These are phyloP conservation scores for Orbilia ellipsospora DNA, from an alignment of 2,329 filamentous ascomycete genomes.

Conservation along the genomic window DNA sequence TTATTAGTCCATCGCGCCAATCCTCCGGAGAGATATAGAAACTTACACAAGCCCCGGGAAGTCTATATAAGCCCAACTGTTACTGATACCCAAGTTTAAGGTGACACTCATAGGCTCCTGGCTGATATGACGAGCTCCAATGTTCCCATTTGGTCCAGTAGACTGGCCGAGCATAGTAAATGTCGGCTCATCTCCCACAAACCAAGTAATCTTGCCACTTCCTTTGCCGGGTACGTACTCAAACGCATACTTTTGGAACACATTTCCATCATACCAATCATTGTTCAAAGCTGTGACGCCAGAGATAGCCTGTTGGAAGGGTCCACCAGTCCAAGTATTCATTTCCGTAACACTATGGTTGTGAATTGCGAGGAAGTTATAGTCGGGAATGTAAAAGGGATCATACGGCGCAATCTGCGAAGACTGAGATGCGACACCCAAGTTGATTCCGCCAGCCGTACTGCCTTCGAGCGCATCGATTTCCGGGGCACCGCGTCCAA, in stretches of 20 bases:
- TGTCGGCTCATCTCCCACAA: conserved; percentile 72
- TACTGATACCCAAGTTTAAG: conserved; percentile 76
- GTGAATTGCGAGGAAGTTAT: conserved; percentile 73
- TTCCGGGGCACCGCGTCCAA: conserved; percentile 75
- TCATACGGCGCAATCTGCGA: conserved; percentile 66
- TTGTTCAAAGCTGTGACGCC: conserved; percentile 72
- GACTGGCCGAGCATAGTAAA: conserved; percentile 71
- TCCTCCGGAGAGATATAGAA: not conserved
- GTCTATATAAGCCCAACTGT: conserved; percentile 67
- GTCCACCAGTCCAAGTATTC: conserved; percentile 72
- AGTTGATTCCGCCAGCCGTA: conserved; percentile 61
- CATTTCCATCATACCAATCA: conserved; percentile 74
- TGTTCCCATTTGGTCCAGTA: conserved; percentile 75
- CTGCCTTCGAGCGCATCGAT: conserved; percentile 79
- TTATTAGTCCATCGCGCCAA: conserved; percentile 2
- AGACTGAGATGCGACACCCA: conserved; percentile 66
- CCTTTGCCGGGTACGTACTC: conserved; percentile 71
- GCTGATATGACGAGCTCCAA: conserved; percentile 74
- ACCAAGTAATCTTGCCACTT: conserved; percentile 74
- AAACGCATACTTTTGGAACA: conserved; percentile 72
- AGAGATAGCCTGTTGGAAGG: conserved; percentile 73
- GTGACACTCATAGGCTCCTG: conserved; percentile 75
- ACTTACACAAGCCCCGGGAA: conserved; percentile 59
- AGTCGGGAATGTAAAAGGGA: conserved; percentile 67
- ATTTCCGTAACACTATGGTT: conserved; percentile 69